Base-by-base conservation (phyloP, 2,329 filamentous ascomycete genomes). In the Fusarium sp. region DNA sequence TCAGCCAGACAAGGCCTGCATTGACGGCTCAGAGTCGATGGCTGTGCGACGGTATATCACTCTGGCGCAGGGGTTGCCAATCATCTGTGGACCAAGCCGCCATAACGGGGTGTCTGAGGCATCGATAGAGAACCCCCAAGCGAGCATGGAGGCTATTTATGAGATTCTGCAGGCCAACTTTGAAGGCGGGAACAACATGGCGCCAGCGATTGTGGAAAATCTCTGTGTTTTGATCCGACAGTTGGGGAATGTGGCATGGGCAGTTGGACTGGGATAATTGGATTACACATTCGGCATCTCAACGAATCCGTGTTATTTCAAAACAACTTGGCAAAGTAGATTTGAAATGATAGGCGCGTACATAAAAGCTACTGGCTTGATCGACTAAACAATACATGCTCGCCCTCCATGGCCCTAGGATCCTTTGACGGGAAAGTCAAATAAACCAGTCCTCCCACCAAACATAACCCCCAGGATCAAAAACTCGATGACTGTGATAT, bases 141-240 rank as follows among this genome's bases (percentile, higher is more conserved):
- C 79, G 2, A 83, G 86, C 33, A 87, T 91, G 79, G 79, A 82
- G 14, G 75, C 85, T 17, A 79, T 84, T 3, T 81, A 87, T 49
- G 80, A 83, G 33, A 76, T 88, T 9, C 77, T 91, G 59, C 75
- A 78, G 29, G 72, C 76, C 35, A 87, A 88, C 71, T 86, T 81
- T 55, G 65, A 72, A 13, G 75, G 72, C 1, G 75, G 74, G 1
- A 73, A 77, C 27, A 79, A 80, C 27, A 71, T 73, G 8, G 65
- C 80, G 55, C 85, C 88, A 11, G 83, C 87, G 1, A 79, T 92
- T 39, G 87, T 90, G 2, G 87, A 89, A 65, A 91, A 90, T 58
- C 71, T 91, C 43, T 82, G 86, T 41, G 80, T 85, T 41, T 73
- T 91, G 63, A 82, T 91, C 66, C 82, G 82, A 60, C 85, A 87